Percentiles rank a stretch among this genome's conserved stretches.
Evolutionary conservation across 2,329 filamentous ascomycete genomes (phyloP).

Genomic region (Aureobasidium sp.): DNA sequence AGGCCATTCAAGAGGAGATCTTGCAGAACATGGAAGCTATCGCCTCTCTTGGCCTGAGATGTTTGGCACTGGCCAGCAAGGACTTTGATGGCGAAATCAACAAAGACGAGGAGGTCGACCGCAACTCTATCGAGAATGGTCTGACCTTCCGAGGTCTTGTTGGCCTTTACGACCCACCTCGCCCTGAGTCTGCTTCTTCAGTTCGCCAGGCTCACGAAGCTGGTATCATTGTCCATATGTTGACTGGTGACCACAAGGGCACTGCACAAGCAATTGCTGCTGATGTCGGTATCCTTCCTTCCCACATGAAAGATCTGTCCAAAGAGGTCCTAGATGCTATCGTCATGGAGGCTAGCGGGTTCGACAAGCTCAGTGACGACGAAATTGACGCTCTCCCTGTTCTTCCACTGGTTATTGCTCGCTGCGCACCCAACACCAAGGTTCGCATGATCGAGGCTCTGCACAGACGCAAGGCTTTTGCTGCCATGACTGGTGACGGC

Average conservation of each 20-base stretch:
- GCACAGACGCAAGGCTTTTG: constrained; percentile 67
- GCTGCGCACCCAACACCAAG: constrained; percentile 80
- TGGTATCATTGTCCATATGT: constrained; percentile 75
- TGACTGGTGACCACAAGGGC: constrained; percentile 74
- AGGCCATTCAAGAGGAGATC: constrained; percentile 47
- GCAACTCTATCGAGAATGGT: constrained; percentile 57
- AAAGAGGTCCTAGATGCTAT: constrained; percentile 59
- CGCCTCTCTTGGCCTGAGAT: constrained; percentile 59
- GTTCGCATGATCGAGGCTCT: constrained; percentile 87
- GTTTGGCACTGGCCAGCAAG: constrained; percentile 57
- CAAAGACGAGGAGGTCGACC: constrained; percentile 42
- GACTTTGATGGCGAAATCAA: constrained; percentile 34
- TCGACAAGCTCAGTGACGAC: constrained; percentile 60
- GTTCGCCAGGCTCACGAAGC: constrained; percentile 65
- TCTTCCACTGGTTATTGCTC: constrained; percentile 72
- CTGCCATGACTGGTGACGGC: constrained; percentile 83
- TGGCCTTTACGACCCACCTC: constrained; percentile 80
- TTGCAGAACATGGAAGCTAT: constrained; percentile 62
- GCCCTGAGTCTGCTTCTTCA: constrained; percentile 67
- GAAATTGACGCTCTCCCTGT: constrained; percentile 69
- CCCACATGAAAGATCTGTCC: constrained; percentile 53
- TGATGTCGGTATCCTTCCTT: constrained; percentile 70
- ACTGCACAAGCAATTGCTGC: constrained; percentile 72
- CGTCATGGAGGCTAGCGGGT: constrained; percentile 59
- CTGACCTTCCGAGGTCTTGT: constrained; percentile 74